Evolutionary conservation across 2,329 filamentous ascomycete species (phyloP), one percentile per base, ranked within the genome.

Genomic region (Penicillium sp.): DNA sequence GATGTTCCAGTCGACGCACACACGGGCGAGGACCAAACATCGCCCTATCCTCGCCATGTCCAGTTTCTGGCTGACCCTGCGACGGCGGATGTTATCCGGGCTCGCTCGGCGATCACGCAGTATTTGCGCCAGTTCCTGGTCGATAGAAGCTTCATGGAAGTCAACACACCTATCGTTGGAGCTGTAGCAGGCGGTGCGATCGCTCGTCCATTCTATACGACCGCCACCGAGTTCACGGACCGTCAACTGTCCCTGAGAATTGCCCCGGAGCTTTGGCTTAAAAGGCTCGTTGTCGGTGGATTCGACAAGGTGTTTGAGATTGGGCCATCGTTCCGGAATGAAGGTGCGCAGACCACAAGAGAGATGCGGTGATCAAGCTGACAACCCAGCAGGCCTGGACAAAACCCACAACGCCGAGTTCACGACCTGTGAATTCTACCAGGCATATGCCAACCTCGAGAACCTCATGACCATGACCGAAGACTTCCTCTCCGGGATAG

Each of bases 341-440:
- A 99, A 77, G 91, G 91, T 72, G 65, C 56, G 9, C 27, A 27
- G 5, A 9, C 2, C 31, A 2, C 32, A 5, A n/a, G 9, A 18
- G 11, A 40, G 7, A 0, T 21, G 39, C 9, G 10, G 27, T 46
- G 34, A 47, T 36, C 21, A 36, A 42, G 40, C 54, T 66, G 39
- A 64, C 50, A 22, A 11, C 42, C 27, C 13, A 16, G 32, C 36
- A 79, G 82, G 83, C 1, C 74, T 96, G 34, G 92, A 97, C 71
- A 84, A 83, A 29, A 96, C 91, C 0, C 94, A 99, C 71, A 99
- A 99, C 69, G 93, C 94, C 0, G 94, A 99, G 70, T 99, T 97
- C 75, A 94, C 90, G 43, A 97, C 91, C 56, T 97, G 93, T 79
- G 94, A 99, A 75, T 97, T 96, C 76, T 99, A 99, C 75, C 87